Conservation (phyloP, 2,329 filamentous ascomycete species). For the Arthrobotrys entomopaga region DNA sequence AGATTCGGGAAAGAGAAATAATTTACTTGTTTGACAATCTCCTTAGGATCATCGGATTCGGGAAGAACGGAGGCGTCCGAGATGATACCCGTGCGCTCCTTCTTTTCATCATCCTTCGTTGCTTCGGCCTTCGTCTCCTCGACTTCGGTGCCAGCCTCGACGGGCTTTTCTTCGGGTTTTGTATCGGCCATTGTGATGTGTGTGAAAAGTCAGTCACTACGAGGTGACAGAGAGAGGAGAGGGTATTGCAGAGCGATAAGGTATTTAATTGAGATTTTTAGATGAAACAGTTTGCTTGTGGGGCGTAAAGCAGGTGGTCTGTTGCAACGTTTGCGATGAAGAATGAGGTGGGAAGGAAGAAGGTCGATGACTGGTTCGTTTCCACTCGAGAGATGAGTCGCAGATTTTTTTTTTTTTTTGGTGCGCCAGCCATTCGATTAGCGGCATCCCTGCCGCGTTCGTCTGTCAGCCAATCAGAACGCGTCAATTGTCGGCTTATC, state of each 20-base stretch:
- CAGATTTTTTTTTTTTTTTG: constrained; percentile 45
- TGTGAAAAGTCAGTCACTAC: background rate
- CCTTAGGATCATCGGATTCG: constrained; percentile 78
- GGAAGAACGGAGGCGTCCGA: constrained; percentile 75
- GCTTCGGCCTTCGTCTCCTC: constrained; percentile 54
- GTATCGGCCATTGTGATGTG: constrained; percentile 33
- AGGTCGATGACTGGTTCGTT: constrained; percentile 7
- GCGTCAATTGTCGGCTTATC: constrained; percentile 14
- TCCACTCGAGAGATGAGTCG: constrained; percentile 42
- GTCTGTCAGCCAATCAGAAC: constrained; percentile 10
- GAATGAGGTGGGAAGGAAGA: background rate
- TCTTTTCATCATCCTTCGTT: constrained; percentile 60
- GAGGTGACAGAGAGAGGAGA: background rate
- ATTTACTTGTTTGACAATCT: constrained; percentile 82
- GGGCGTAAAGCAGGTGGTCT: constrained; percentile 9
- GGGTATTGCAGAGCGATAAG: background rate
- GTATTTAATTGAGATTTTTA: background rate
- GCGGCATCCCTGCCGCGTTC: constrained; percentile 20
- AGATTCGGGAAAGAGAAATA: background rate
- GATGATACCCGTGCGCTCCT: constrained; percentile 69
- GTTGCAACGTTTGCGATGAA: background rate
- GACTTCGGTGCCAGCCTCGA: constrained; percentile 22
- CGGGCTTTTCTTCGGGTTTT: constrained; percentile 26
- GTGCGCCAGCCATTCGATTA: constrained; percentile 37
- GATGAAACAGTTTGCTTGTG: background rate